Evolutionary conservation across 2,329 filamentous ascomycete species (phyloP), one percentile per base, ranked within the genome.

Genomic region (Alternaria sp.): DNA sequence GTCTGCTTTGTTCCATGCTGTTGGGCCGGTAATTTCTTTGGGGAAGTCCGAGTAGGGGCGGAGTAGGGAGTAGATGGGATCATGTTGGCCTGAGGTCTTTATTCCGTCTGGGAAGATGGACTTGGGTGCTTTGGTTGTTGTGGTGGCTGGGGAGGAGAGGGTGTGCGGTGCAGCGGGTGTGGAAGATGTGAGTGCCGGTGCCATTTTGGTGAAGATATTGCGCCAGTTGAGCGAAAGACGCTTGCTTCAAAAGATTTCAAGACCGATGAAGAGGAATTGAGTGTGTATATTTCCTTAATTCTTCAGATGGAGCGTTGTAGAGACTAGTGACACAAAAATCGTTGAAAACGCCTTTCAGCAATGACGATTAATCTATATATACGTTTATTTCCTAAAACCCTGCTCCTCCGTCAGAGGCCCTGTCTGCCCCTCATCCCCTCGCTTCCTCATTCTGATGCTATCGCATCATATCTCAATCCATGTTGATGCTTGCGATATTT

Each of bases 61-160:
- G n/a, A 94, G 77, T 8, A 83, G 79, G 31, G 87, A 82, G 71
- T 88, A 89, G 33, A 90, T 76, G 1, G 91, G 91, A 24, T 85
- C 81, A 66, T 91, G 88, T 73, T 94, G 91, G 37, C 91, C 91
- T 0, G 89, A 85, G 21, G 88, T 89, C 70, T 86, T 88, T 68
- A 88, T 80, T 9, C 87, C 86, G 69, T 89, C 87, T 9, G 87
- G 87, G 72, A 89, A 90, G 66, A 86, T 77, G 54, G 78, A 73
- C 45, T 76, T 76, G 31, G 80, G 79, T 33, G 79, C 73, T 54
- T 73, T 69, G 60, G 71, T 70, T 52, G 70, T 66, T 11, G 56
- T 63, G 61, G 71, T 69, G 50, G 70, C 36, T 36, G 69, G 72
- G 13, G 72, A 66, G 21, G 60, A 51, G 31, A 79, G 73, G 4